Evolutionary conservation across 2,329 filamentous ascomycete genomes (phyloP).

Genomic region (Cladosporium austrohemisphaericum): DNA sequence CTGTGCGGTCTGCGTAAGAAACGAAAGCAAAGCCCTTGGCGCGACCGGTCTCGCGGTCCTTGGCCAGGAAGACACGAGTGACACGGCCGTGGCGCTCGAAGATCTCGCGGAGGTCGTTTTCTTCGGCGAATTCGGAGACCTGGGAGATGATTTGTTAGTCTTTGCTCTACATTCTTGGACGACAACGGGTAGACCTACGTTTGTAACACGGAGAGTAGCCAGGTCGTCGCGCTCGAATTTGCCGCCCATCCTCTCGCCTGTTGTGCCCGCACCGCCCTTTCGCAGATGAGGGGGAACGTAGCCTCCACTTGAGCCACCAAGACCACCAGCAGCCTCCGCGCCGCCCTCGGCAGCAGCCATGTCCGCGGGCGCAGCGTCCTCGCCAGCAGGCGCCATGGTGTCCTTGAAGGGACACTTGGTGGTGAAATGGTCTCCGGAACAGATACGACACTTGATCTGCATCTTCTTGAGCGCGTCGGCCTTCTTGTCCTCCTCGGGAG

Average conservation of each 20-base stretch:
- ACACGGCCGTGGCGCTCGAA: conserved; percentile 97
- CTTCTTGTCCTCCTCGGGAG: conserved; percentile 66
- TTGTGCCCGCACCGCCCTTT: conserved; percentile 62
- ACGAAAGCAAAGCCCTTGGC: conserved; percentile 99
- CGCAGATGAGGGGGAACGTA: conserved; percentile 94
- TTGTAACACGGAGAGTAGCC: conserved; percentile 93
- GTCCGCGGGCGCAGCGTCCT: conserved; percentile 42
- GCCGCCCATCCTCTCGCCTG: conserved; percentile 80
- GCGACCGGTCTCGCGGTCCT: conserved; percentile 91
- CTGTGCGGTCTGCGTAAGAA: conserved; percentile 84
- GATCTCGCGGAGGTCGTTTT: conserved; percentile 91
- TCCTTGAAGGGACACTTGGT: conserved; percentile 99
- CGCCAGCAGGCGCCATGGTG: conserved; percentile 83
- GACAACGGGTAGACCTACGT: conserved; percentile 61
- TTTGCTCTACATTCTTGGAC: neutral
- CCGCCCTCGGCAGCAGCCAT: conserved; percentile 44
- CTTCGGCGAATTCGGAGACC: conserved; percentile 97
- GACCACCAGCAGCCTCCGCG: conserved; percentile 47
- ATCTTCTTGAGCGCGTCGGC: conserved; percentile 83
- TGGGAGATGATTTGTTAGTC: conserved; percentile 40
- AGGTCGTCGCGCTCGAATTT: conserved; percentile 97
- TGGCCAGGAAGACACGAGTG: conserved; percentile 94
- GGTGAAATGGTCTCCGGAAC: conserved; percentile 97
- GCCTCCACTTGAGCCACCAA: conserved; percentile 67
- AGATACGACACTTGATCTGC: conserved; percentile 99